phyloP scores from a whole-genome alignment of 257 asterid species.

The Leonotis leonurus region DNA sequence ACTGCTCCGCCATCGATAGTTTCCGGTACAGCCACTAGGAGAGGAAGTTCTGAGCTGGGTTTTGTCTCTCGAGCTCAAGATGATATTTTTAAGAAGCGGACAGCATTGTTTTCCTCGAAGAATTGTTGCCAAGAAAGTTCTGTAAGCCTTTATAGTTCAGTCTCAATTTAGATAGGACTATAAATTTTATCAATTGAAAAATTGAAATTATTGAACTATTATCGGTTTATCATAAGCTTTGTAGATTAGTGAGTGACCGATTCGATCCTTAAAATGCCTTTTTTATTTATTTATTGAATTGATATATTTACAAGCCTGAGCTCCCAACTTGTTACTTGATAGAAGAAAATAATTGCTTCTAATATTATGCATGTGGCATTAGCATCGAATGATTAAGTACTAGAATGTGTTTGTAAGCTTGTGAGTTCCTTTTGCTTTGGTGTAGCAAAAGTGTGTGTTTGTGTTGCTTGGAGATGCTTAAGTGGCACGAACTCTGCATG shows the following conservation, averaged over 20 bases:
- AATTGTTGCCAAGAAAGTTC: constrained; percentile 4
- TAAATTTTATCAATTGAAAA: neutral
- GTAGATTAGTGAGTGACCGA: neutral
- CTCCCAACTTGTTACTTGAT: constrained; percentile 1
- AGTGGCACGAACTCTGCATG: neutral
- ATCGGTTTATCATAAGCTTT: neutral
- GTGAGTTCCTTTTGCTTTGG: neutral
- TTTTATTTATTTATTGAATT: neutral
- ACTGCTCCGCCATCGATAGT: constrained; percentile 21
- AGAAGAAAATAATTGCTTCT: neutral
- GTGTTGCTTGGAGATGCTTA: neutral
- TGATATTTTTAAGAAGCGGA: constrained; percentile 20
- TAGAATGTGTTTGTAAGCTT: neutral
- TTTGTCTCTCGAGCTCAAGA: constrained; percentile 18
- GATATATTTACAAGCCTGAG: too few species aligned
- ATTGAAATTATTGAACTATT: neutral
- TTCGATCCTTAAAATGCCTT: neutral
- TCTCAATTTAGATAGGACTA: neutral
- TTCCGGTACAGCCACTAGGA: constrained; percentile 15
- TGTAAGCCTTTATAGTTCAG: constrained; percentile 28
- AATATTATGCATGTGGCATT: constrained; percentile 12
- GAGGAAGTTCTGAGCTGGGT: constrained; percentile 10
- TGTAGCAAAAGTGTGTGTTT: neutral
- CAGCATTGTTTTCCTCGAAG: constrained; percentile 21
- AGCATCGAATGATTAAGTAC: neutral